Evolutionary conservation across 768 basidiomycete genomes (phyloP), one percentile per base, ranked within the genome.

Genomic region (Lactarius vividus): DNA sequence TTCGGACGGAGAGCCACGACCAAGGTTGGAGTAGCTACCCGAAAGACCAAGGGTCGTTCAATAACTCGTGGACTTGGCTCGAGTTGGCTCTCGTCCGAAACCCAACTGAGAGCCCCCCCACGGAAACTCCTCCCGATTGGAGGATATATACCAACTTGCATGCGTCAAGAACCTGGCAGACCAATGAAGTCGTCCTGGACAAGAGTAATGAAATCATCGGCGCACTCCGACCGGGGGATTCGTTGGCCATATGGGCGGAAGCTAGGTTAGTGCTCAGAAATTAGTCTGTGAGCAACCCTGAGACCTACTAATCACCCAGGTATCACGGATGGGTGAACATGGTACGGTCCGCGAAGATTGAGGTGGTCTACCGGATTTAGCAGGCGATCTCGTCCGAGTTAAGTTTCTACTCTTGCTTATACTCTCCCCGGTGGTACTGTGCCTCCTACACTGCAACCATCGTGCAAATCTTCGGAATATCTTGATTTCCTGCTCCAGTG

Each of bases 1-100:
- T 61, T 40, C 29, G 20, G 29, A 49, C 59, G 42, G 39, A 61
- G 59, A 61, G 59, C 8, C 59, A 61, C 59, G 42, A 61, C 49
- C 39, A 61, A 61, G 59, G 40, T 18, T 61, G 59, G 59, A 61
- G 59, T 28, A 49, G 28, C 59, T 23, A 31, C 33, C 37, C 40
- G 42, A 13, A 8, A 44, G 59, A 46, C 28, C 28, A 49, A n/a
- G 59, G 40, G 13, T 49, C 59, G 40, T 52, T 40, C 42, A 61
- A 61, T 33, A 61, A 44, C 29, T 46, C 29, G 11, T 44, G 59
- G 59, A 44, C 59, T 9, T 61, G 59, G 59, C 29, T 61, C 59
- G 39, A 61, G 4, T 42, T 61, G 31, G 35, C 33, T 15, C 13
- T 57, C 35, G n/a, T 39, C 35, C 23, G 23, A 28, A 13, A 57